Conservation (phyloP, 1,139 yeast genomes). For the Candida sp. region DNA sequence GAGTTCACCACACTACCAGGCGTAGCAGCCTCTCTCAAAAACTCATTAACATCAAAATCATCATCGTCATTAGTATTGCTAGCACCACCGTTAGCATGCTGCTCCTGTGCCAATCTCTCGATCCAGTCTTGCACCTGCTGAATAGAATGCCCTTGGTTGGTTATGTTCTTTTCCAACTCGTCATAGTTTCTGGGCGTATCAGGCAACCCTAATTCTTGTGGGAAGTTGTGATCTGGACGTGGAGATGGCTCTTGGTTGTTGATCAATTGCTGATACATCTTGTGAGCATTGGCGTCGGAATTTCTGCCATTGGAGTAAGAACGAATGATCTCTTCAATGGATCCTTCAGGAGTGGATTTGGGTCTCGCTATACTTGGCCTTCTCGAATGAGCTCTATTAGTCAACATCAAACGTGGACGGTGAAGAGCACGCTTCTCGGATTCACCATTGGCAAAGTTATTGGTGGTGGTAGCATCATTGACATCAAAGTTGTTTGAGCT, state of each 20-base stretch:
- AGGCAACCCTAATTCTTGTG: slow-evolving; percentile 25
- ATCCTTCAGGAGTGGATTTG: slow-evolving; percentile 19
- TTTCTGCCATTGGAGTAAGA: slow-evolving; percentile 25
- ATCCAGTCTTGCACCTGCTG: slow-evolving; percentile 67
- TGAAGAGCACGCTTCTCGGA: slow-evolving; percentile 22
- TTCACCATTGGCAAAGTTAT: slow-evolving; percentile 3
- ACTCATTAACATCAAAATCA: slow-evolving; percentile 45
- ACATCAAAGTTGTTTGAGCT: background rate
- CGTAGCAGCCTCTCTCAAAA: slow-evolving; percentile 24
- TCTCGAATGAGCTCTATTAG: slow-evolving; percentile 39
- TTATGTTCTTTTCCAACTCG: slow-evolving; percentile 44
- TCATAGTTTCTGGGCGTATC: slow-evolving; percentile 13
- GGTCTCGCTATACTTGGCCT: slow-evolving; percentile 17
- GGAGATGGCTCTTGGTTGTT: too few species aligned
- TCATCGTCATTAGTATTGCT: slow-evolving; percentile 22
- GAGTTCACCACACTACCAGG: slow-evolving; percentile 14
- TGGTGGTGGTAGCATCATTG: slow-evolving; percentile 1
- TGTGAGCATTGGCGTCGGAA: too few species aligned
- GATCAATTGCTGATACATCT: slow-evolving; percentile 37
- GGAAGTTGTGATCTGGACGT: slow-evolving; percentile 39
- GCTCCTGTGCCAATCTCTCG: slow-evolving; percentile 43
- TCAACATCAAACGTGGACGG: slow-evolving; percentile 47
- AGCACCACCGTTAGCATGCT: background rate
- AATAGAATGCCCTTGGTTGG: slow-evolving; percentile 56
- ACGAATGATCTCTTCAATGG: slow-evolving; percentile 43